A percentile compares a stretch with the other conserved stretches of the same genome.
These are phyloP conservation scores for Pseudozyma tsukubaensis DNA, from an alignment of 1,284 basidiomycete species.

Conservation along the genomic window DNA sequence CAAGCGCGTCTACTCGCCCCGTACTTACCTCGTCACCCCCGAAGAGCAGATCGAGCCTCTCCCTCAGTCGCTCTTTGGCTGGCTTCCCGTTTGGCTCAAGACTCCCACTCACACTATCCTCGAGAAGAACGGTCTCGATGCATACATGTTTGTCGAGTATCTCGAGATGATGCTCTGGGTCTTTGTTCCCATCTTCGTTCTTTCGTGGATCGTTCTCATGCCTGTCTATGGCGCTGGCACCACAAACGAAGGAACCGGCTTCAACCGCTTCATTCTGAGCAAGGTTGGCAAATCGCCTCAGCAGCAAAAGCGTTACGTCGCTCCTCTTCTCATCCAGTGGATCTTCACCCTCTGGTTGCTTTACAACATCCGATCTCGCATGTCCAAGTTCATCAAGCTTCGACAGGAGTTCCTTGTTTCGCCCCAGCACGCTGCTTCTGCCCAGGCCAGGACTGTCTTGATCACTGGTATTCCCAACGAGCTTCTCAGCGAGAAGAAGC, in stretches of 20 bases:
- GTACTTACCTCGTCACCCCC: conserved; percentile 65
- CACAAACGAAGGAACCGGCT: conserved; percentile 72
- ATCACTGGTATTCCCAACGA: conserved; percentile 87
- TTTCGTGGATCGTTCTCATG: conserved; percentile 73
- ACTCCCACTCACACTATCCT: conserved; percentile 65
- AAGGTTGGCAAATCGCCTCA: conserved; percentile 71
- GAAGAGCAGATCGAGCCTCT: conserved; percentile 67
- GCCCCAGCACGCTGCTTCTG: conserved; percentile 77
- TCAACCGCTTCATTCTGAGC: conserved; percentile 84
- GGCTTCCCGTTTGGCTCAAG: conserved; percentile 69
- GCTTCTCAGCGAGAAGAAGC: conserved; percentile 76
- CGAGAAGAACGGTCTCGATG: conserved; percentile 84
- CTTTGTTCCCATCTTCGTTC: conserved; percentile 77
- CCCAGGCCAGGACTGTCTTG: conserved; percentile 87
- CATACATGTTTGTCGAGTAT: conserved; percentile 92
- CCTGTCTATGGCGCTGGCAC: conserved; percentile 73
- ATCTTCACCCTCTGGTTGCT: conserved; percentile 76
- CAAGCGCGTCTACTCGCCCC: conserved; percentile 69
- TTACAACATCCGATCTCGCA: conserved; percentile 83
- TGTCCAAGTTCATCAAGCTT: conserved; percentile 80
- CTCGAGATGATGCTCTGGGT: conserved; percentile 81
- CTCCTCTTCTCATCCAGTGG: conserved; percentile 61
- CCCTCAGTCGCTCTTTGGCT: conserved; percentile 67
- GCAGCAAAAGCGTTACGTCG: conserved; percentile 61
- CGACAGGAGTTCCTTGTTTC: conserved; percentile 88